Percentiles rank a stretch among this genome's conserved stretches.
These are phyloP conservation scores for Aurantiochytrium sp. DNA, from an alignment of 108 stramenopile species.

Conservation along the genomic window DNA sequence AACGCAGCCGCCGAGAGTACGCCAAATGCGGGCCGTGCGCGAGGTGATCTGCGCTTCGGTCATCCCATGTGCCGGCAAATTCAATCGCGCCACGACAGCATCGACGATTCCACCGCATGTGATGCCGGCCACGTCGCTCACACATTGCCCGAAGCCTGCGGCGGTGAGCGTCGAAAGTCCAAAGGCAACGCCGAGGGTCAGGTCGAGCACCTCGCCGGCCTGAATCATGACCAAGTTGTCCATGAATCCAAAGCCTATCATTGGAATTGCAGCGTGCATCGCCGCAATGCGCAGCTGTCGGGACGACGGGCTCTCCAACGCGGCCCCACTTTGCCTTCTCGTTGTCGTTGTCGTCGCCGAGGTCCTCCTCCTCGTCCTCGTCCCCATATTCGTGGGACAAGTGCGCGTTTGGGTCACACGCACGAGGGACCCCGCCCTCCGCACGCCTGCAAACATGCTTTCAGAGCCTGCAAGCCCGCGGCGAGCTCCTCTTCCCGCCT, in stretches of 20 bases:
- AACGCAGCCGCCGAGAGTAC: slow-evolving; percentile 40
- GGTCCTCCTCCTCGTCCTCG: too few relatives aligned
- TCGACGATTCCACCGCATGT: slow-evolving; percentile 55
- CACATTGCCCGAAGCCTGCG: slow-evolving; percentile 62
- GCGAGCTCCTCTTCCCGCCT: too few relatives aligned
- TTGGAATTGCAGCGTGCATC: background rate
- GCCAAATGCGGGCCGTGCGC: slow-evolving; percentile 51
- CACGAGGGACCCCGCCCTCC: too few relatives aligned
- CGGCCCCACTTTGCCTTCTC: too few relatives aligned
- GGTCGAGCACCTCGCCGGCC: slow-evolving; percentile 87
- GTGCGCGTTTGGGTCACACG: too few relatives aligned
- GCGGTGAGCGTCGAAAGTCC: slow-evolving; percentile 88
- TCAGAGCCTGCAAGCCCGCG: too few relatives aligned
- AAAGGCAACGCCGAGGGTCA: slow-evolving; percentile 66
- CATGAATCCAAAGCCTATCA: slow-evolving; percentile 73
- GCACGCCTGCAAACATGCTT: too few relatives aligned
- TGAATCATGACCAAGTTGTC: slow-evolving; percentile 85
- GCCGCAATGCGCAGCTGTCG: too few relatives aligned
- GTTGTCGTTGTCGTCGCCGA: too few relatives aligned
- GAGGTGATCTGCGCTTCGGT: slow-evolving; percentile 54
- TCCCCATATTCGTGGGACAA: too few relatives aligned
- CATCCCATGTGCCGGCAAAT: slow-evolving; percentile 22
- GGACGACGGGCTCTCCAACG: too few relatives aligned
- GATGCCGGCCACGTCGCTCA: slow-evolving; percentile 57
- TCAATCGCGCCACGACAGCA: background rate